Evolutionary conservation across 2,329 filamentous ascomycete species (phyloP), one percentile per base, ranked within the genome.

Genomic region (Biscogniauxia sp.): DNA sequence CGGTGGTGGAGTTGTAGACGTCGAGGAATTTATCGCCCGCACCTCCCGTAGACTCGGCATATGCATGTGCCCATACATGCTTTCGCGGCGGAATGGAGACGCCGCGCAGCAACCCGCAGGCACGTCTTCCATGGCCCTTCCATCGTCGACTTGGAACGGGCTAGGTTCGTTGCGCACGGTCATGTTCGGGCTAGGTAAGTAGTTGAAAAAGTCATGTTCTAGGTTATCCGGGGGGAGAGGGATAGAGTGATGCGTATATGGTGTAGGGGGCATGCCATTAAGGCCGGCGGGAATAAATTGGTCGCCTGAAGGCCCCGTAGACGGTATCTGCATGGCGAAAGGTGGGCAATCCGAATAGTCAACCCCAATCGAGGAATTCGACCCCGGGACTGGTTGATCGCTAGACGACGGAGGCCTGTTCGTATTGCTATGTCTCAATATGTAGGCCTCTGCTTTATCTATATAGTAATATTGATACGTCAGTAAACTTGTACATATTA

Each of bases 361-460:
- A 45, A 61, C 58, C 11, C 59, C 58, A 2, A 66, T 61, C 7
- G 55, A 9, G n/a, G 64, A 64, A 56, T 37, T 59, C n/a, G 62
- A 62, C 4, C 56, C 59, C 20, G 59, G n/a, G 5, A 60, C 59
- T 49, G 60, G 57, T 17, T 51, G 54, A 17, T 61, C 60, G 51
- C 51, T 55, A 17, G 57, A 20, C 50, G 57, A 20, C 50, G 51
- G 13, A 25, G 53, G 37, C 15, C 62, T 64, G 26, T 57, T 62
- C 41, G 61, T 54, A 57, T 55, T 59, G 20, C 58, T 57, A 9
- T 68, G 62, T 55, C 53, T 66, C 57, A 63, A 59, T 56, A 67
- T 66, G 49, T 68, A 66, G 3, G 64, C 65, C 56, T 68, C 66
- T 28, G 66, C 66, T 57, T 67, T 67, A 56, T 66, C 66, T 68